Percentiles rank a stretch among this genome's conserved stretches.
phyloP scores from a whole-genome alignment of 2,329 filamentous ascomycete genomes.

The Xylaria hypoxylon region DNA sequence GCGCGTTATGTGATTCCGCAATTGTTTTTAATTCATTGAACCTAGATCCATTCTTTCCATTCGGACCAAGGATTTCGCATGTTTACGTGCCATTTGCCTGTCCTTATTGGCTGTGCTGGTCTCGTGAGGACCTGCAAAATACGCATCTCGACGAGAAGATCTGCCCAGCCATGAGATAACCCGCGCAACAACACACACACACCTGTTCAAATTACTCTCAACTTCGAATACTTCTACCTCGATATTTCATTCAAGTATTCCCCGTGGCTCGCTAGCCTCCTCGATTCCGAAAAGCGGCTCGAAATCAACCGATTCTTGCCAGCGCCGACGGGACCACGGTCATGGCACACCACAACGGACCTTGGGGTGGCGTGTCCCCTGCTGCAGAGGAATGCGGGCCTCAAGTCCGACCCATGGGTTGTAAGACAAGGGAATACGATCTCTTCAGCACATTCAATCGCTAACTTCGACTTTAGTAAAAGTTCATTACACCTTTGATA shows the following conservation, averaged over 20 bases:
- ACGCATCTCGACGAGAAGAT: conserved; percentile 11
- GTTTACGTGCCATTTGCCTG: conserved; percentile 11
- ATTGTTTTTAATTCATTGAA: conserved; percentile 9
- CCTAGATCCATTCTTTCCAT: background rate
- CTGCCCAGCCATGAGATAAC: conserved; percentile 9
- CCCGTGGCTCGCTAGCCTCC: background rate
- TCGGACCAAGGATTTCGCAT: background rate
- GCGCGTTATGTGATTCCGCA: conserved; percentile 16
- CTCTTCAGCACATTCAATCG: conserved; percentile 21
- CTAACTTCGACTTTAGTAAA: conserved; percentile 73
- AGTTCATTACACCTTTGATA: conserved; percentile 95
- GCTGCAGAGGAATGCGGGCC: conserved; percentile 61
- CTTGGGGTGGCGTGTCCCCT: conserved; percentile 44
- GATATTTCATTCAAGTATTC: conserved; percentile 3
- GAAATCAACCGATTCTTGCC: conserved; percentile 9
- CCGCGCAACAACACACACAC: conserved; percentile 5
- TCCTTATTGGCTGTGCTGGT: conserved; percentile 4
- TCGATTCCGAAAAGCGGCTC: background rate
- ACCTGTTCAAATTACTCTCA: background rate
- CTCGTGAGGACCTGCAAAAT: conserved; percentile 23
- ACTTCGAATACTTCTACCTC: conserved; percentile 9
- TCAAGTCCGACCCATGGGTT: conserved; percentile 73
- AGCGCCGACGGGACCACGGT: conserved; percentile 13
- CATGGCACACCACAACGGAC: conserved; percentile 49
- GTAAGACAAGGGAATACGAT: conserved; percentile 60